Evolutionary conservation across 129 eudicot species (phyloP), one percentile per base, ranked within the genome.

Genomic region (Escallonia rubra): DNA sequence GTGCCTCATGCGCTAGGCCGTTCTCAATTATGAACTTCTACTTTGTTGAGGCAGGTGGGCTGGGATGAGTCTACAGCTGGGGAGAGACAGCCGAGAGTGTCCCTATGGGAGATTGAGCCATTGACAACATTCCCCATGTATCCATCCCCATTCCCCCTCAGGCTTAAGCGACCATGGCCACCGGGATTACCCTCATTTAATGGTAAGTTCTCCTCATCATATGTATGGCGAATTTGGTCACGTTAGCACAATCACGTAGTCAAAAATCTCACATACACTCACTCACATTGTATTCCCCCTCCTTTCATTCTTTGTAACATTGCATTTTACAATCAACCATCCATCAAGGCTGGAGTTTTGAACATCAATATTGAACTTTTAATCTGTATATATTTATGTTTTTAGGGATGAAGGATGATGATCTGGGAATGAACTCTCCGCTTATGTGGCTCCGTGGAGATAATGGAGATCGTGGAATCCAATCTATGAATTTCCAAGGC

Each of bases 61-160:
- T 91, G 97, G 97, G 97, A 91, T 68, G 97, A 91, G 70, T 91
- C 97, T 57, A 91, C 96, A 13, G 90, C 97, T n/a, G 97, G 97
- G 54, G 97, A 91, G 66, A 85, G 96, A 74, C 97, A 91, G 68
- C 97, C 97, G 15, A 74, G 97, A 72, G 97, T 91, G 40, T 91
- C 97, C 42, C 64, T 91, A 47, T 91, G 97, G 97, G 97, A 91
- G 73, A 91, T 91, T 59, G 97, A 91, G 68, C 97, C 97, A 14
- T 57, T 91, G 6, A 85, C 97, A 8, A 91, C 97, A 34, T 91
- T 87, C 74, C 97, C 97, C 0, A 91, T 91, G 97, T 87, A 91
- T 67, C 96, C 96, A 46, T 87, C 97, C 14, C 97, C 88, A 43
- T 91, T 85, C 61, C 90, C 96, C 14, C 83, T 91, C 42, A 80